Evolutionary conservation across 176 grass and related monocot species (phyloP).

Genomic region (Lolium rigidum): DNA sequence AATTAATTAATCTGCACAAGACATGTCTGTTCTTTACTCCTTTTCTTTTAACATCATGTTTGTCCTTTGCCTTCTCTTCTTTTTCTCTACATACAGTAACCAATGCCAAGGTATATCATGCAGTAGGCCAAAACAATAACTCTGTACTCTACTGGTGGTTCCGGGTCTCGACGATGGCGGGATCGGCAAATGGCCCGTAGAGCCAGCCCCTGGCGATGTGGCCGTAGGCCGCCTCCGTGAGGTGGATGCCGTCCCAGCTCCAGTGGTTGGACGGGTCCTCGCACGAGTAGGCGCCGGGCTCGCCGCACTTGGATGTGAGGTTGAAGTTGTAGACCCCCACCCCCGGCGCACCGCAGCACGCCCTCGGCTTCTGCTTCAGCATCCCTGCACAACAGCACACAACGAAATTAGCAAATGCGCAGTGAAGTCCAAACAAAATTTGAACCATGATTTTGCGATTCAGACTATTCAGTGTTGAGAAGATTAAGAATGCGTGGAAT

Average conservation of each 20-base stretch:
- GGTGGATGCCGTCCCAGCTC: constrained; percentile 80
- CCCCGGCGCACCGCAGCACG: constrained; percentile 63
- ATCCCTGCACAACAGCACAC: constrained; percentile 41
- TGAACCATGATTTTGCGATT: neutral
- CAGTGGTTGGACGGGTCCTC: constrained; percentile 59
- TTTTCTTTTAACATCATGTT: neutral
- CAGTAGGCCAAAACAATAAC: neutral
- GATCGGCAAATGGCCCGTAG: constrained; percentile 75
- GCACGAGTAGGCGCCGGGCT: constrained; percentile 53
- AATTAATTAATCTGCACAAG: constrained; percentile 44
- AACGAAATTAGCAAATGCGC: neutral
- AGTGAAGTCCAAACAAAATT: neutral
- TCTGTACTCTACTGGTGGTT: constrained; percentile 13
- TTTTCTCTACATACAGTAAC: neutral
- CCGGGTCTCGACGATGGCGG: constrained; percentile 47
- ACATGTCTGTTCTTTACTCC: neutral
- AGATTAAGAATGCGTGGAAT: neutral
- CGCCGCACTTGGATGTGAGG: constrained; percentile 65
- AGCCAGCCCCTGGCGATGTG: constrained; percentile 85
- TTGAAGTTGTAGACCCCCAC: constrained; percentile 74
- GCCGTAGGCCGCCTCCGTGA: constrained; percentile 64
- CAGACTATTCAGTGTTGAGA: neutral
- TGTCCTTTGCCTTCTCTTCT: neutral
- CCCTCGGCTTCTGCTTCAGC: constrained; percentile 55
- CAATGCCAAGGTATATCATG: neutral